Base-by-base conservation (phyloP, 306 rosid genomes). In the Cucurbita argyrosperma region DNA sequence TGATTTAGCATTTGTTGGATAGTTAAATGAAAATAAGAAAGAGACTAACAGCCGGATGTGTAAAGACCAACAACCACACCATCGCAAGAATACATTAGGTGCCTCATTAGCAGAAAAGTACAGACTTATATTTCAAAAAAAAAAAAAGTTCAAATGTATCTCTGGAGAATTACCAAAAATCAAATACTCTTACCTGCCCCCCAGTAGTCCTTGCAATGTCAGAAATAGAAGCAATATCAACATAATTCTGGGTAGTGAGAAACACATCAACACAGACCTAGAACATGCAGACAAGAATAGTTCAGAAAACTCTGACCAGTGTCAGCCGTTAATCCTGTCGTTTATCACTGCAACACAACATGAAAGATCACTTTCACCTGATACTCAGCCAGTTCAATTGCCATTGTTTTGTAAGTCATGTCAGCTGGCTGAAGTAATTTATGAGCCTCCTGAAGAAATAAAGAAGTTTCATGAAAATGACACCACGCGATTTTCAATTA, bases 211-310 rank as follows among this genome's bases (percentile, higher is more conserved):
- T 84, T 30, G 97, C 90, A 77, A 91, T 88, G 76, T 81, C 92
- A 67, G 97, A 89, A 67, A 91, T 85, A 52, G 99, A 94, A 75
- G 99, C 96, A 76, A 91, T 84, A 84, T 94, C 99, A 59, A 85
- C 81, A 40, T 91, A 94, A 51, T 85, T 80, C 83, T 94, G 99
- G 83, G 97, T 77, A 51, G 99, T 91, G 80, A 94, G 82, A 76
- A 94, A 94, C 72, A 94, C 75, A 63, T 94, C 97, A 19, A 94
- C 99, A 70, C 96, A 91, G 72, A 94, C 97, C 99, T 94, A 85
- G 70, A 87, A 76, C 59, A 80, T 75, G 73, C 23, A 74, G 70
- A 45, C 69, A 74, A 59, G 35, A 82, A 72, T 76, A 71, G 77
- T 75, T 55, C 63, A 64, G 38, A 61, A 75, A 40, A 59, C 14